Base-by-base conservation (phyloP, 1,284 basidiomycete genomes). In the Stygiomarasmius scandens region DNA sequence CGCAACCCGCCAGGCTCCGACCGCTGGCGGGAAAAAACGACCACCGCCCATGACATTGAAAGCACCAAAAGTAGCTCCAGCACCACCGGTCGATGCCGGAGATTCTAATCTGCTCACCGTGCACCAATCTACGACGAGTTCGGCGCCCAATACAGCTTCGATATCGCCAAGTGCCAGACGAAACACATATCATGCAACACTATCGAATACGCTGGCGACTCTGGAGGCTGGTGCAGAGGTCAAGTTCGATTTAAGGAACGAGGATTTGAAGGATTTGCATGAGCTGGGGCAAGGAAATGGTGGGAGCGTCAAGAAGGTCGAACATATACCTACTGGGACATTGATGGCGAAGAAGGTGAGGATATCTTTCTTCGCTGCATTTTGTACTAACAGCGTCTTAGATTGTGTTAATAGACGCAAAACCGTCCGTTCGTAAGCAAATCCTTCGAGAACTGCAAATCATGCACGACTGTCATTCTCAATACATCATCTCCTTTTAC, bases 241-340 rank as follows among this genome's bases (percentile, higher is more conserved):
- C 66, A 89, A 89, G 68, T 84, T 82, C 58, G 88, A 93, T 67
- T 76, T 96, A 61, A 83, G 85, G 63, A 87, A 89, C 64, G 90
- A 91, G 67, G 93, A 96, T 71, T 76, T 96, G 65, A 87, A 88
- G 72, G 88, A 94, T 60, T 72, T 98, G 29, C 80, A 84, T 25
- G 96, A 99, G 72, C 82, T 99, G 2, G 96, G 96, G 0, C 90
- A 95, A 62, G 96, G 96, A n/a, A 98, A 98, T 69, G 95, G 96
- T 0, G 96, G 97, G 43, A 98, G 95, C 52, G 97, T 99, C 55
- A 93, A 92, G 71, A 94, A 93, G 75, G 96, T 95, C n/a, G 85
- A 93, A 72, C 95, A 97, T 71, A 79, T 87, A n/a, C 93, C 94
- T 24, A 93, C 92, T 41, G 87, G 89, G 32, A 91, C 86, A 3